Percentiles rank a stretch among this genome's conserved stretches.
These are phyloP conservation scores for Coemansia sp. DNA, from an alignment of 192 early-diverging fungal species.

Conservation along the genomic window DNA sequence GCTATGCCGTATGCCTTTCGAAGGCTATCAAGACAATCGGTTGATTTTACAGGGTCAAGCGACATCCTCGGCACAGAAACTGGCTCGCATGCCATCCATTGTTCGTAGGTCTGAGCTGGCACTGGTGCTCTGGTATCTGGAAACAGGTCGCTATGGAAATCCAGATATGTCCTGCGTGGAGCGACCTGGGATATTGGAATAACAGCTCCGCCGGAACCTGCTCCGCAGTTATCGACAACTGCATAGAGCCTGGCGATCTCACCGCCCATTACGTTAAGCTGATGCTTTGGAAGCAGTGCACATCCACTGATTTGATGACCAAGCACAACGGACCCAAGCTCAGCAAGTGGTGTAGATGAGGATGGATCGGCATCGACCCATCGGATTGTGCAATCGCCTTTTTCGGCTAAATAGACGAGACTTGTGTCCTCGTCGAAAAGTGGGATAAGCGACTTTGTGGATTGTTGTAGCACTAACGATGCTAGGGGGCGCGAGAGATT, in stretches of 20 bases:
- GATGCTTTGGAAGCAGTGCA: constrained; percentile 66
- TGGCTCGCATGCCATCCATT: constrained; percentile 64
- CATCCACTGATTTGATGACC: constrained; percentile 56
- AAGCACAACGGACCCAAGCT: constrained; percentile 38
- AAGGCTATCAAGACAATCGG: constrained; percentile 21
- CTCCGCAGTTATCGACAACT: constrained; percentile 17
- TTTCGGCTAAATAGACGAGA: constrained; percentile 69
- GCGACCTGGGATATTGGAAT: constrained; percentile 70
- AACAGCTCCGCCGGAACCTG: constrained; percentile 60
- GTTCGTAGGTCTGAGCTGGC: constrained; percentile 56
- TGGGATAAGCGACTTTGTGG: constrained; percentile 69
- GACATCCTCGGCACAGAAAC: constrained; percentile 26
- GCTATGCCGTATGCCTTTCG: constrained; percentile 7
- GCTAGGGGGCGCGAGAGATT: constrained; percentile 61
- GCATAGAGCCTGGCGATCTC: constrained; percentile 66
- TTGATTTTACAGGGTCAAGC: constrained; percentile 28
- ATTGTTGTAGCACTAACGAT: constrained; percentile 63
- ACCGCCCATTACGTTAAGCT: constrained; percentile 70
- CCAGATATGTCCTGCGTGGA: constrained; percentile 69
- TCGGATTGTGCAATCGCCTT: constrained; percentile 67
- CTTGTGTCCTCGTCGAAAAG: constrained; percentile 82
- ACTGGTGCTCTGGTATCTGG: constrained; percentile 72
- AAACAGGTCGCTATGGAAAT: constrained; percentile 84
- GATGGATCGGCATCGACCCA: constrained; percentile 64
- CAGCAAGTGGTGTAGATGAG: constrained; percentile 25